Evolutionary conservation across 257 asterid genomes (phyloP).

Genomic region (Voacanga thouarsii): DNA sequence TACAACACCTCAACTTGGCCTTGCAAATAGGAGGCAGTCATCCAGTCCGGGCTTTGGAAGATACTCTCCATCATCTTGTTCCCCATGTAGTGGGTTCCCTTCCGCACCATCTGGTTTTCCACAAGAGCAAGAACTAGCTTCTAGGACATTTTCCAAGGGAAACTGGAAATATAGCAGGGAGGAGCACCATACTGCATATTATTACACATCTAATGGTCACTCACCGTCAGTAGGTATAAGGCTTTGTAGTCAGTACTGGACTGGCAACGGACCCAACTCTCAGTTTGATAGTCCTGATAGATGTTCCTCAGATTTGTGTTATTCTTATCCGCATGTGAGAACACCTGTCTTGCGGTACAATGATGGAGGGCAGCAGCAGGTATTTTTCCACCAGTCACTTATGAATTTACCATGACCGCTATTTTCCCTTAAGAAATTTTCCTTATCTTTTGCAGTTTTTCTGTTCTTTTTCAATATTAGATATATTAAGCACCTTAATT

Average conservation of each 20-base stretch:
- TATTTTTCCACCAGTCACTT: neutral
- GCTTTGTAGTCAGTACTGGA: constrained; percentile 33
- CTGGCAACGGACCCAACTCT: constrained; percentile 35
- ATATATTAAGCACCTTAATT: neutral
- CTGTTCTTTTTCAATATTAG: neutral
- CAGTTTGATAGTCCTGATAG: constrained; percentile 32
- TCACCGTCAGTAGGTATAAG: constrained; percentile 35
- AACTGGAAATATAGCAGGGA: constrained; percentile 41
- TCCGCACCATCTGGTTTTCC: constrained; percentile 39
- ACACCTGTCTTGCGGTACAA: constrained; percentile 33
- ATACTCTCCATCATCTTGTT: constrained; percentile 24
- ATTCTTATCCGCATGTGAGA: constrained; percentile 40
- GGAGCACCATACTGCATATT: constrained; percentile 52
- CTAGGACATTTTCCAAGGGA: constrained; percentile 37
- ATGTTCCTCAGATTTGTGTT: constrained; percentile 32
- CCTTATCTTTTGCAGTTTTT: neutral
- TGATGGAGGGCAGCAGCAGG: constrained; percentile 39
- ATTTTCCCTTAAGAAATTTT: neutral
- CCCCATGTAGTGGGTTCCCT: constrained; percentile 29
- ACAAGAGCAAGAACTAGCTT: constrained; percentile 36
- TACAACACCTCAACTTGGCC: constrained; percentile 37
- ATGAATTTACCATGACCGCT: neutral
- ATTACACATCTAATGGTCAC: constrained; percentile 42
- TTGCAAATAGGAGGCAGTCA: constrained; percentile 34
- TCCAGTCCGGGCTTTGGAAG: constrained; percentile 32